These are phyloP conservation scores for Allium cepa DNA, from an alignment of 106 monocot species.

Conservation along the genomic window DNA sequence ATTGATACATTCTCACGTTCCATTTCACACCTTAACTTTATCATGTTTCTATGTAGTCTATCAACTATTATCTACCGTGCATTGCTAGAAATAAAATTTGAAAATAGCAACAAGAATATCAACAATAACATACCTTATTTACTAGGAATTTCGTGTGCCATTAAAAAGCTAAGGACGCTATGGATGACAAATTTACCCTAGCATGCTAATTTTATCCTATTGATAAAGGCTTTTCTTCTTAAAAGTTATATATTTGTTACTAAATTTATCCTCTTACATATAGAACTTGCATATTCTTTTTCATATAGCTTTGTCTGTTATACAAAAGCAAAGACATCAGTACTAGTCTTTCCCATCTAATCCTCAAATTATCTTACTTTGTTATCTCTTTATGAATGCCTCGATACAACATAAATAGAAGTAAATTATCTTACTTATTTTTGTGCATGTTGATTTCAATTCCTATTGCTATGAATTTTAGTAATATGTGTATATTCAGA, in stretches of 20 bases:
- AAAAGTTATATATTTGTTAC: not conserved
- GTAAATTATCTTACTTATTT: slow-evolving; percentile 13
- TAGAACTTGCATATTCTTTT: slow-evolving; percentile 83
- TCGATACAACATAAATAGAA: slow-evolving; percentile 12
- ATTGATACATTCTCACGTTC: not conserved
- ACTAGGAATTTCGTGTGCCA: slow-evolving; percentile 61
- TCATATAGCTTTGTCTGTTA: slow-evolving; percentile 37
- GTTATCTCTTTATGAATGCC: slow-evolving; percentile 62
- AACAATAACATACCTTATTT: slow-evolving; percentile 29
- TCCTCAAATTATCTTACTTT: slow-evolving; percentile 53
- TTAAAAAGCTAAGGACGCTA: slow-evolving; percentile 81
- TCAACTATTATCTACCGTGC: slow-evolving; percentile 38
- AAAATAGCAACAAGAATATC: slow-evolving; percentile 12
- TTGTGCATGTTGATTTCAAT: not conserved
- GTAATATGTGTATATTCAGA: not conserved
- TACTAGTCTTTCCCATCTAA: slow-evolving; percentile 22
- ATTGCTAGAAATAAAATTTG: slow-evolving; percentile 22
- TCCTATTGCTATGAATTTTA: not conserved
- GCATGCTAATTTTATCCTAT: slow-evolving; percentile 21
- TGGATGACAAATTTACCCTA: slow-evolving; percentile 40
- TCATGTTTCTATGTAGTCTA: slow-evolving; percentile 40
- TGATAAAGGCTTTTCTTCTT: not conserved
- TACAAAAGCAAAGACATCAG: slow-evolving; percentile 27
- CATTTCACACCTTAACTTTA: not conserved
- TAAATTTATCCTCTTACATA: slow-evolving; percentile 2